Evolutionary conservation across 106 monocot genomes (phyloP), one percentile per base, ranked within the genome.

Genomic region (Alisma plantagoaquatica): DNA sequence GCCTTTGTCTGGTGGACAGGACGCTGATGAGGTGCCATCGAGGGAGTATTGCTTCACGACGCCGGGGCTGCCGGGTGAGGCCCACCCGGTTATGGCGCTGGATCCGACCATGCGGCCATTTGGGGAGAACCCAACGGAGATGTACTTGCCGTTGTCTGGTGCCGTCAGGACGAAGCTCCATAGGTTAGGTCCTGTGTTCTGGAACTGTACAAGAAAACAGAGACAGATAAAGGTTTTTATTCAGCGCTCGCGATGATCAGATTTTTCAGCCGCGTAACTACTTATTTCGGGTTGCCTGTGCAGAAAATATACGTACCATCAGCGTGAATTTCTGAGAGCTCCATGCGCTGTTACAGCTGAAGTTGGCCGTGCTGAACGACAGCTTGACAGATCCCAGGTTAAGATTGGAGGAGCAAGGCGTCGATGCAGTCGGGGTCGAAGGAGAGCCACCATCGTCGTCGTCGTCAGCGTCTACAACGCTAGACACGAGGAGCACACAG

Each of bases 141-240:
- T 53, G 64, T 64, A 54, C 17, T 10, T 41, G 10, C 22, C 31
- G 26, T 28, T 63, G 51, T 51, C 63, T 23, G 63, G 49, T 10
- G 63, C 63, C n/a, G 23, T 35, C 28, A 63, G 35, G 24, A 63
- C 33, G 38, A 63, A 63, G 38, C 51, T 63, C 63, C 63, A 63
- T 18, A 63, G 33, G 15, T 32, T 52, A 10, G 63, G 33, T 3
- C 35, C 51, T 6, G 52, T 53, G 27, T 43, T 28, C 31, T 53
- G 51, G 12, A 41, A 42, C 53, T 64, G 49, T 27, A 1, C 1
- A 49, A 29, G 56, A 7, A 38, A 8, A 3, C 10, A 0, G 1
- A 1, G 27, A 51, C 10, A 25, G 3, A 25, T 15, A 46, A 16
- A 46, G 46, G 17, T 12, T 46, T 6, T 46, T 17, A 46, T 46